Base-by-base conservation (phyloP, 352 stramenopile genomes). In the Pythium guiyangense region DNA sequence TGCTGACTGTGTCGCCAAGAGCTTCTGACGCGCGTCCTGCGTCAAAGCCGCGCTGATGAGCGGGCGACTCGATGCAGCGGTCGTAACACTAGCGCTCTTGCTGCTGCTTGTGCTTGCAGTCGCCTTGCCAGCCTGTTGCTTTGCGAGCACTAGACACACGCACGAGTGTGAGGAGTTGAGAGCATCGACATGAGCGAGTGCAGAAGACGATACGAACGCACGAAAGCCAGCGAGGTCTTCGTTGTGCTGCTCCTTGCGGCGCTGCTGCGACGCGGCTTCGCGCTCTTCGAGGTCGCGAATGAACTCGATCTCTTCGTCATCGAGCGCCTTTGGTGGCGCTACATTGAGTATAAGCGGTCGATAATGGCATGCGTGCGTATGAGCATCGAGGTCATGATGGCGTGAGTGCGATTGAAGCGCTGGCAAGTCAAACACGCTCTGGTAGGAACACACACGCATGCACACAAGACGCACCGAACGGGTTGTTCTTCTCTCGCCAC, bases 401-500 rank as follows among this genome's bases (percentile, higher is more conserved):
- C n/a, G n/a, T n/a, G n/a, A n/a, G n/a, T n/a, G n/a, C n/a, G n/a
- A n/a, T n/a, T n/a, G n/a, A n/a, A n/a, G n/a, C n/a, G n/a, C n/a
- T n/a, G n/a, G n/a, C n/a, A n/a, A n/a, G n/a, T n/a, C n/a, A n/a
- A n/a, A n/a, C n/a, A n/a, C n/a, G n/a, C n/a, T n/a, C n/a, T n/a
- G n/a, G n/a, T n/a, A n/a, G n/a, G n/a, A n/a, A n/a, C n/a, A n/a
- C n/a, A n/a, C n/a, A n/a, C n/a, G n/a, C n/a, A 14, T 44, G 39
- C 18, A 17, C 14, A 20, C 40, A 34, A 2, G 15, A 60, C 64
- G 18, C 49, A 93, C 85, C 85, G 57, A 93, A 95, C 20, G 85
- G 83, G 47, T 95, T 95, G 63, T 95, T 84, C 66, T 95, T 93
- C 59, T 92, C 79, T 60, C 91, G 91, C 85, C 85, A 95, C n/a